These are phyloP conservation scores for Botrytis byssoidea DNA, from an alignment of 2,329 filamentous ascomycete genomes.

Conservation along the genomic window DNA sequence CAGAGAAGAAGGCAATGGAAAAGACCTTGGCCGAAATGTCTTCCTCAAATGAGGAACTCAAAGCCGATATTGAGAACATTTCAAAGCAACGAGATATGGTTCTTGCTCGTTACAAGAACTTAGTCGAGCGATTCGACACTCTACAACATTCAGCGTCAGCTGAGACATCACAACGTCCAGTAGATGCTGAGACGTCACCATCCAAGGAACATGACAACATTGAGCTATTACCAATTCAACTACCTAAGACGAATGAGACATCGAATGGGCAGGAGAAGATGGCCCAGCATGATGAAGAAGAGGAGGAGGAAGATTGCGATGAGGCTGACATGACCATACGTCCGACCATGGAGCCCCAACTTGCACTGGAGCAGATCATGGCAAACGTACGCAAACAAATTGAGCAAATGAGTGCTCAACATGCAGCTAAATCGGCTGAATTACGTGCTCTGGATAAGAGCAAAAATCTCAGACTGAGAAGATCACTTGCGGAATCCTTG, in stretches of 20 bases:
- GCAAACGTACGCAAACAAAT: conserved; percentile 8
- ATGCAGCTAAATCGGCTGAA: conserved; percentile 4
- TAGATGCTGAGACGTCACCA: neutral
- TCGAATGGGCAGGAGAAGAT: neutral
- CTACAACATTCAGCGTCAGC: neutral
- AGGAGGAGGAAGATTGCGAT: neutral
- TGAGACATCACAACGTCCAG: neutral
- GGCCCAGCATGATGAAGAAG: neutral
- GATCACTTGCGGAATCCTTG: conserved; percentile 12
- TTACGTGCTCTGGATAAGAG: conserved; percentile 13
- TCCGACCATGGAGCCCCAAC: conserved; percentile 11
- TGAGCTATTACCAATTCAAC: neutral
- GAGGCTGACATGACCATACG: conserved; percentile 5
- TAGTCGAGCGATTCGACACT: conserved; percentile 10
- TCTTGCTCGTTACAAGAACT: conserved; percentile 9
- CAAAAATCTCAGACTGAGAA: conserved; percentile 15
- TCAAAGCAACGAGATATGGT: conserved; percentile 12
- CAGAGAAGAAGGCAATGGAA: conserved; percentile 3
- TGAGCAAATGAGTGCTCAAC: conserved; percentile 11
- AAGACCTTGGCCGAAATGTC: neutral
- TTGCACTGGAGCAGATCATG: conserved; percentile 11
- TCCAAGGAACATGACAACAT: neutral
- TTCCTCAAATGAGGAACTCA: conserved; percentile 5
- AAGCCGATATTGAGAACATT: neutral
- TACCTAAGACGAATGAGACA: neutral